These are phyloP conservation scores for Trichoderma sp. DNA, from an alignment of 2,329 filamentous ascomycete genomes.

Conservation along the genomic window DNA sequence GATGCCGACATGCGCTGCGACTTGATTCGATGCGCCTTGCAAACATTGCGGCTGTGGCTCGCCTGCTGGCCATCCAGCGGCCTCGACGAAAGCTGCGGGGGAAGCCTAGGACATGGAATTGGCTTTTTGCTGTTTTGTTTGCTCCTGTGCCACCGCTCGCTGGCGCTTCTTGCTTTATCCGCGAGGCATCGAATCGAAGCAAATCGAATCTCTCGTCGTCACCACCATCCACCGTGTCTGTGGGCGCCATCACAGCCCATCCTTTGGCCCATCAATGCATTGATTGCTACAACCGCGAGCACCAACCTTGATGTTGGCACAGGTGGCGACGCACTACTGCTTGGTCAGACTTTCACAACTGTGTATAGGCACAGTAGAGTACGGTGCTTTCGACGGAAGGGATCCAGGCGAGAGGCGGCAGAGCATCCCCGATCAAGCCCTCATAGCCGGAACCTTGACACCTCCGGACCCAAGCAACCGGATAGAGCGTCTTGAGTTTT, in stretches of 20 bases:
- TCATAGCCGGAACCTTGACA: background rate
- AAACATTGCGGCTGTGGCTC: slow-evolving; percentile 14
- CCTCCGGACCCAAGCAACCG: background rate
- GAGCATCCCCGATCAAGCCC: background rate
- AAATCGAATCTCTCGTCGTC: background rate
- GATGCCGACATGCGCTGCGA: slow-evolving; percentile 2
- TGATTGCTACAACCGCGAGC: background rate
- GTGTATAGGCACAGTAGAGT: background rate
- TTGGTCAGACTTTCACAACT: background rate
- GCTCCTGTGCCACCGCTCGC: background rate
- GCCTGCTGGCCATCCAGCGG: background rate
- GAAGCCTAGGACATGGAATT: background rate
- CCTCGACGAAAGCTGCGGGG: background rate
- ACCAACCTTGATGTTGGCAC: background rate
- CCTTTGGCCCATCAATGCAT: background rate
- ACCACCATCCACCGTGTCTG: background rate
- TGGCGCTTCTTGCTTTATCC: background rate
- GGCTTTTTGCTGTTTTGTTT: background rate
- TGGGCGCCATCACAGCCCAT: background rate
- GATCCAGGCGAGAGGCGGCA: slow-evolving; percentile 2
- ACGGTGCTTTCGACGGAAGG: background rate
- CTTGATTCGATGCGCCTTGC: background rate
- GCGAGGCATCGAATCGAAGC: background rate
- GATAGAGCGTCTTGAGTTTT: background rate
- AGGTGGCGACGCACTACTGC: background rate